Evolutionary conservation across 2,329 filamentous ascomycete genomes (phyloP).

Genomic region (Neonectria magnoliae): DNA sequence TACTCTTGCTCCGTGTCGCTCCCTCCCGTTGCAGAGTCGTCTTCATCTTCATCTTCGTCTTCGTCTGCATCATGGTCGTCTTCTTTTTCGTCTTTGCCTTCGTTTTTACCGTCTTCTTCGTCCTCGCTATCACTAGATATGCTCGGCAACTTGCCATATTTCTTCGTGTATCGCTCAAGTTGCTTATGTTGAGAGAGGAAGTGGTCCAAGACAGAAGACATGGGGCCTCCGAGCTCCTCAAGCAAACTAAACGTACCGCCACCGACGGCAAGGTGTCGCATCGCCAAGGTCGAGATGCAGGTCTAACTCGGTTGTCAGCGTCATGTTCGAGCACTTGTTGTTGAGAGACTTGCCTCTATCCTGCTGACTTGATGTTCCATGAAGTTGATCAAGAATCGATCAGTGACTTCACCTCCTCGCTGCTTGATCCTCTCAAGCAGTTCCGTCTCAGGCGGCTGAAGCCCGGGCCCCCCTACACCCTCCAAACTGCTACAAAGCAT

Average conservation of each 20-base stretch:
- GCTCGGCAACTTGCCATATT: slow-evolving; percentile 57
- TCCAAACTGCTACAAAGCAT: slow-evolving; percentile 94
- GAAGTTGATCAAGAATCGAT: slow-evolving; percentile 87
- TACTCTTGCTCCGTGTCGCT: slow-evolving; percentile 45
- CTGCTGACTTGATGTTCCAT: slow-evolving; percentile 95
- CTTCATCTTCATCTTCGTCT: slow-evolving; percentile 35
- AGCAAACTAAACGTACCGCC: slow-evolving; percentile 70
- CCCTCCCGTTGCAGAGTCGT: slow-evolving; percentile 33
- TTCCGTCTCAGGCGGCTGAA: slow-evolving; percentile 85
- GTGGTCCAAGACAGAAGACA: slow-evolving; percentile 74
- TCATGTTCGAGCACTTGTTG: background rate
- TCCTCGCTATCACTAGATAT: slow-evolving; percentile 39
- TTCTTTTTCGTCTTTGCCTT: slow-evolving; percentile 41
- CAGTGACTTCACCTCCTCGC: slow-evolving; percentile 84
- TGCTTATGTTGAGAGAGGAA: slow-evolving; percentile 71
- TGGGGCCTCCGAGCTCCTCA: slow-evolving; percentile 79
- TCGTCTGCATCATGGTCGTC: background rate
- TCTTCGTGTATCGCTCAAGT: slow-evolving; percentile 68
- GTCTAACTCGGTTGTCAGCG: slow-evolving; percentile 63
- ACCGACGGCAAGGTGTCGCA: slow-evolving; percentile 82
- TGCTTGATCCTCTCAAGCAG: slow-evolving; percentile 75
- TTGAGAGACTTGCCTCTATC: slow-evolving; percentile 78
- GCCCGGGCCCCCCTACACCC: slow-evolving; percentile 66
- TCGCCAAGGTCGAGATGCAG: slow-evolving; percentile 79
- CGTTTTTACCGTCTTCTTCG: slow-evolving; percentile 31